These are phyloP conservation scores for Rhinocladiella similis DNA, from an alignment of 2,329 filamentous ascomycete genomes.

Conservation along the genomic window DNA sequence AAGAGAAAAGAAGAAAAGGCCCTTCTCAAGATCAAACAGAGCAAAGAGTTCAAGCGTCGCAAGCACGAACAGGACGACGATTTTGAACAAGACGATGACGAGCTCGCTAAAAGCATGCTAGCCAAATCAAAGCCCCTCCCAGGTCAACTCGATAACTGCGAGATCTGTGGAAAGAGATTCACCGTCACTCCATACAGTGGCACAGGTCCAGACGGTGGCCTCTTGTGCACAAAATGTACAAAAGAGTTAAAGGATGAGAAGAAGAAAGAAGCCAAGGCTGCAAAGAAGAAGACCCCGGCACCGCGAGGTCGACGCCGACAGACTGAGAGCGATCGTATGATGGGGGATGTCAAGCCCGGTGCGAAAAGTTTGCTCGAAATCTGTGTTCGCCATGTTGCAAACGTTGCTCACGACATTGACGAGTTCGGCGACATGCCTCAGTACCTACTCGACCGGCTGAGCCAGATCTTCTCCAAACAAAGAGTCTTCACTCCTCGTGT, in stretches of 20 bases:
- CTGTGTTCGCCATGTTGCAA: constrained; percentile 62
- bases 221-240: constrained; percentile 82
- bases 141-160: constrained; percentile 87
- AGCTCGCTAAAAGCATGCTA: constrained; percentile 52
- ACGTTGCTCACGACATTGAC: constrained; percentile 64
- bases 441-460: constrained; percentile 56
- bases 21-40: constrained; percentile 48
- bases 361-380: constrained; percentile 51
- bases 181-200: constrained; percentile 90
- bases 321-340: constrained; percentile 78
- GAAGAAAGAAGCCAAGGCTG: constrained; percentile 60
- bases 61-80: constrained; percentile 40
- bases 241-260: constrained; percentile 69
- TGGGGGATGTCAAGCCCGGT: constrained; percentile 59
- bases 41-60: constrained; percentile 51
- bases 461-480: constrained; percentile 65
- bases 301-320: constrained; percentile 68
- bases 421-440: constrained; percentile 65
- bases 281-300: constrained; percentile 55
- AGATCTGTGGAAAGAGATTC: constrained; percentile 80
- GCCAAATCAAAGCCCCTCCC: constrained; percentile 62
- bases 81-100: constrained; percentile 38
- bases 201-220: constrained; percentile 75
- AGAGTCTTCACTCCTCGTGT: constrained; percentile 54
- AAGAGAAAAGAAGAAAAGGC: constrained; percentile 54